Evolutionary conservation across 2,329 filamentous ascomycete species (phyloP), one percentile per base, ranked within the genome.

Genomic region (Microdochium trichocladiopsis): DNA sequence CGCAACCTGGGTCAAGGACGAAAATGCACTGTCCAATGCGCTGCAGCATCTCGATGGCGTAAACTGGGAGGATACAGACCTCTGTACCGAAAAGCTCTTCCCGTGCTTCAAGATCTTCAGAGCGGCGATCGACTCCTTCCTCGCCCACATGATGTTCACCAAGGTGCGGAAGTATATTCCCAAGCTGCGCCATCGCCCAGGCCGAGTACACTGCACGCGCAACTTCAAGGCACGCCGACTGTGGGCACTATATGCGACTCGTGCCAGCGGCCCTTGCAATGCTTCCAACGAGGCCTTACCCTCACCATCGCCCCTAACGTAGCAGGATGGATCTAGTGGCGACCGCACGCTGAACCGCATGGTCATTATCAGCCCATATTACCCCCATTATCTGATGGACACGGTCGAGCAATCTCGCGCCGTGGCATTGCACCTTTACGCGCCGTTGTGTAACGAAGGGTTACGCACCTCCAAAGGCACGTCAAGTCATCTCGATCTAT

Each of bases 341-440:
- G 25, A 57, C 6, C 57, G 31, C 22, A 23, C 53, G 41, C n/a
- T 45, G n/a, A 51, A 51, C 1, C 52, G 57, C 16, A 60, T 82
- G n/a, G 54, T 87, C 0, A 64, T 87, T 22, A 71, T 87, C 58
- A 87, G 82, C 56, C 79, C 81, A 0, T 78, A 66, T 25, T 86
- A 89, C 56, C 84, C 80, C 0, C 71, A 87, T 2, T 14, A 65
- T 2, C 64, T 88, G 0, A 56, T 80, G 0, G 57, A 67, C 0
- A 5, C 37, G 0, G 74, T 87, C 2, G 50, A 73, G 66, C 0
- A 52, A 54, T 0, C 47, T 56, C 3, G n/a, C n/a, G n/a, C 72
- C 77, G 0, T 61, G 63, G 0, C 41, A 18, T 18, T 87, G 47
- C 76, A 80, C 58, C 41, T 82, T 0, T 86, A 83, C 53, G 59